Evolutionary conservation across 2,329 filamentous ascomycete species (phyloP).

Genomic region (Diaporthe vexans): DNA sequence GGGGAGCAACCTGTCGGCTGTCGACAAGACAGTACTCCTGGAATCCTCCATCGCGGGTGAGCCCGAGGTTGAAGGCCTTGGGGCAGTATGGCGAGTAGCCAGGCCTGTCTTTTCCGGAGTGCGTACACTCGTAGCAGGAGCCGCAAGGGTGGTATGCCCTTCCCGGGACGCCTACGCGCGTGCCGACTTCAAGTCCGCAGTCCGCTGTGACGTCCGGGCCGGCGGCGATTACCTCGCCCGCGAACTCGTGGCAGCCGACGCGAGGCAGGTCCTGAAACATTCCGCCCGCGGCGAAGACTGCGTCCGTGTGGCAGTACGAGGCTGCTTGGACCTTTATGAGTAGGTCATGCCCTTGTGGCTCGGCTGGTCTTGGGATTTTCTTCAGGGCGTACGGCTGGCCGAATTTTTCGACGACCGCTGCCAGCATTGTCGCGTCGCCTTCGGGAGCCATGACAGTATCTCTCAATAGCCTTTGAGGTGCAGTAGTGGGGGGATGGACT

Average conservation of each 20-base stretch:
- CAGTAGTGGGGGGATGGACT: neutral
- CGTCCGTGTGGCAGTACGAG: slow-evolving; percentile 10
- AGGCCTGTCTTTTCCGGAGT: neutral
- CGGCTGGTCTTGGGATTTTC: neutral
- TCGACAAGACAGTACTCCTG: slow-evolving; percentile 13
- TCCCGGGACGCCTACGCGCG: neutral
- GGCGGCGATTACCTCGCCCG: neutral
- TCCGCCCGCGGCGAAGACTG: neutral
- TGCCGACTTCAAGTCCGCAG: neutral
- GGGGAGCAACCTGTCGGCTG: slow-evolving; percentile 1
- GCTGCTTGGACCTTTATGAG: slow-evolving; percentile 13
- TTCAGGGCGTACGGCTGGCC: neutral
- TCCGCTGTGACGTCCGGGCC: neutral
- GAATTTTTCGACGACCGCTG: slow-evolving; percentile 1
- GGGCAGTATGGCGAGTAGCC: slow-evolving; percentile 9
- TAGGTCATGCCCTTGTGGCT: neutral
- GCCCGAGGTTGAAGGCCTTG: slow-evolving; percentile 1
- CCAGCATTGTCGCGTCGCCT: neutral
- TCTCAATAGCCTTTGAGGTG: neutral
- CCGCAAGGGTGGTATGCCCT: slow-evolving; percentile 15
- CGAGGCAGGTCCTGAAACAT: slow-evolving; percentile 15
- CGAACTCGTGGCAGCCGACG: slow-evolving; percentile 16
- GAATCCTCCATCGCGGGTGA: neutral
- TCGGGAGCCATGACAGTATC: neutral
- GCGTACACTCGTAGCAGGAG: slow-evolving; percentile 9